Evolutionary conservation across 2,329 filamentous ascomycete species (phyloP).

Genomic region (Helotiales sp.): DNA sequence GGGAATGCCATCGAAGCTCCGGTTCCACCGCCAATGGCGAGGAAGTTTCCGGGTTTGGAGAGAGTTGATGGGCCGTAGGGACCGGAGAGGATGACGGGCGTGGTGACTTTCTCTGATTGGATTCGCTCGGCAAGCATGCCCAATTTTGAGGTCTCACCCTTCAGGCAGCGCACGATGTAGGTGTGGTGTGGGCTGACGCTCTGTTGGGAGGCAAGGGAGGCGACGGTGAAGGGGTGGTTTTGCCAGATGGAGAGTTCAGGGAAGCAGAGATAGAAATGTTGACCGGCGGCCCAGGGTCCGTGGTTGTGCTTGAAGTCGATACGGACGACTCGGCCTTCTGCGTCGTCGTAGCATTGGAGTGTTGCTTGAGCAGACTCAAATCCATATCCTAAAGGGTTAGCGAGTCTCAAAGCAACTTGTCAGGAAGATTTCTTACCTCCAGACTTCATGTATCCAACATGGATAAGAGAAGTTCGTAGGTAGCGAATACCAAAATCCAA

Average conservation of each 20-base stretch:
- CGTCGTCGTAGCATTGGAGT: conserved; percentile 55
- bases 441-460: conserved; percentile 57
- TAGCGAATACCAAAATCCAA: conserved; percentile 66
- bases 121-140: conserved; percentile 45
- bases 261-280: conserved; percentile 80
- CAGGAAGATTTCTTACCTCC: conserved; percentile 33
- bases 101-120: conserved; percentile 42
- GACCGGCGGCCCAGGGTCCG: conserved; percentile 68
- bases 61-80: conserved; percentile 57
- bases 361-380: conserved; percentile 60
- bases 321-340: conserved; percentile 65
- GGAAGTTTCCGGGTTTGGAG: conserved; percentile 50
- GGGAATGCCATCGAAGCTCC: conserved; percentile 63
- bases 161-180: conserved; percentile 62
- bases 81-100: conserved; percentile 64
- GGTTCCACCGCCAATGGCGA: conserved; percentile 62
- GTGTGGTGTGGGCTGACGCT: conserved; percentile 53
- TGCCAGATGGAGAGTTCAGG: conserved; percentile 74
- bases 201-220: conserved; percentile 67
- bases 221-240: conserved; percentile 78
- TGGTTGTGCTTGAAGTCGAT: conserved; percentile 72
- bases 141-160: conserved; percentile 57
- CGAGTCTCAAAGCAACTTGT: conserved; percentile 14
- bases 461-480: conserved; percentile 62
- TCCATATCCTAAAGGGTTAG: conserved; percentile 48